phyloP scores from a whole-genome alignment of 352 stramenopile genomes.

The Elongisporangium undulatum region DNA sequence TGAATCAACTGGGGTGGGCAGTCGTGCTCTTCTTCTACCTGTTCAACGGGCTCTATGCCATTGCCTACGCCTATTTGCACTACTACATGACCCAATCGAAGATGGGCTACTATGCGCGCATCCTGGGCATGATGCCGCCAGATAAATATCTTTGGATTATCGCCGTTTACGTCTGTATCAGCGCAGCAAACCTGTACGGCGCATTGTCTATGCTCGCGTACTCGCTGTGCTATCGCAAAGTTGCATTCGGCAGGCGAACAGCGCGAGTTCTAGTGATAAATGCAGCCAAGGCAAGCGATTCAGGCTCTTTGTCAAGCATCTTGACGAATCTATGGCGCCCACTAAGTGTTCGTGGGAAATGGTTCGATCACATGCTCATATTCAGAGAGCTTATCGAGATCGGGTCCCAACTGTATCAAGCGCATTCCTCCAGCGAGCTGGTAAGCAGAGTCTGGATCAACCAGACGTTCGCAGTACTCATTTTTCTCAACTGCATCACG shows the following conservation, averaged over 20 bases:
- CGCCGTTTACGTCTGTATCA: conserved; percentile 16
- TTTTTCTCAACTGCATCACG: conserved; percentile 21
- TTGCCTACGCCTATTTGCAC: conserved; percentile 18
- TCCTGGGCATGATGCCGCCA: conserved; percentile 26
- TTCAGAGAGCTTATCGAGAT: conserved; percentile 20
- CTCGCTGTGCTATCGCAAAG: conserved; percentile 17
- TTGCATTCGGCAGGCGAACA: conserved; percentile 11
- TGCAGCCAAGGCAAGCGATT: neutral
- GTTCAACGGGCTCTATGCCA: conserved; percentile 19
- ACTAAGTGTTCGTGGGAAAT: conserved; percentile 14
- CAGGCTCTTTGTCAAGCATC: neutral
- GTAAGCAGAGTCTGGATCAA: conserved; percentile 29
- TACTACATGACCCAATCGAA: conserved; percentile 16
- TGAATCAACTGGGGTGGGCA: conserved; percentile 17
- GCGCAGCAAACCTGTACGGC: conserved; percentile 20
- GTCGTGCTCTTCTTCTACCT: conserved; percentile 26
- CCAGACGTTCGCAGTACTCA: conserved; percentile 13
- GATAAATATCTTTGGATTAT: conserved; percentile 17
- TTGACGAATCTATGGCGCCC: neutral
- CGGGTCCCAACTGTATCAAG: conserved; percentile 21
- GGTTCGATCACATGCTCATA: conserved; percentile 18
- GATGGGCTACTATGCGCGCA: conserved; percentile 23
- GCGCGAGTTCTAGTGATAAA: neutral
- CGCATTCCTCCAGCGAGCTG: conserved; percentile 16
- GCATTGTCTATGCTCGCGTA: conserved; percentile 19